phyloP scores from a whole-genome alignment of 2,329 filamentous ascomycete species.

The Fusarium anthophilum region DNA sequence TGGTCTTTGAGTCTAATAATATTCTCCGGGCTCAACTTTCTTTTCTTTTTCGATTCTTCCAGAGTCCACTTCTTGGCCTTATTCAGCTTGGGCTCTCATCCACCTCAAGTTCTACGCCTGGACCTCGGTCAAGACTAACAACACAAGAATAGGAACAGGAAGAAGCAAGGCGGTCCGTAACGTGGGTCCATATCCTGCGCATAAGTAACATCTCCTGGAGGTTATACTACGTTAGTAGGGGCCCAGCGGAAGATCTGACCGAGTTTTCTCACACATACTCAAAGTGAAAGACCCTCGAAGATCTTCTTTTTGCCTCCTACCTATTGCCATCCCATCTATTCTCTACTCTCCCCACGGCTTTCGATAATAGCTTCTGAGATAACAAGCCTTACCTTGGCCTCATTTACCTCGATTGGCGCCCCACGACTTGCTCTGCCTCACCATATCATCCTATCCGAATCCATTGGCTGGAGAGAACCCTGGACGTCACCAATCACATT shows the following conservation, averaged over 20 bases:
- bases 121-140: slow-evolving; percentile 26
- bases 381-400: slow-evolving; percentile 41
- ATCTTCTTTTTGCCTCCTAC: slow-evolving; percentile 35
- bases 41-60: slow-evolving; percentile 42
- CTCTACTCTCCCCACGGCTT: slow-evolving; percentile 22
- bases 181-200: slow-evolving; percentile 44
- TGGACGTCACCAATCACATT: slow-evolving; percentile 49
- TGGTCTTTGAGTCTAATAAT: slow-evolving; percentile 23
- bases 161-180: slow-evolving; percentile 43
- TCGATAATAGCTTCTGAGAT: slow-evolving; percentile 26
- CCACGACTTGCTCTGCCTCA: slow-evolving; percentile 46
- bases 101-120: slow-evolving; percentile 33
- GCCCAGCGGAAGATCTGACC: slow-evolving; percentile 32
- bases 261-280: slow-evolving; percentile 42
- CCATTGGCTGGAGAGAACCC: slow-evolving; percentile 47
- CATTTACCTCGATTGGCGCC: slow-evolving; percentile 45
- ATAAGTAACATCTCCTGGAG: slow-evolving; percentile 36
- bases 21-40: slow-evolving; percentile 36
- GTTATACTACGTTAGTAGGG: slow-evolving; percentile 31
- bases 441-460: slow-evolving; percentile 45
- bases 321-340: slow-evolving; percentile 18
- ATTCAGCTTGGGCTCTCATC: slow-evolving; percentile 19
- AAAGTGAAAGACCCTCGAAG: slow-evolving; percentile 27
- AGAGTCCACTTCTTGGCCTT: slow-evolving; percentile 29
- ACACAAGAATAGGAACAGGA: slow-evolving; percentile 7